These are phyloP conservation scores for Smallanthus sonchifolius DNA, from an alignment of 129 eudicot species.

Conservation along the genomic window DNA sequence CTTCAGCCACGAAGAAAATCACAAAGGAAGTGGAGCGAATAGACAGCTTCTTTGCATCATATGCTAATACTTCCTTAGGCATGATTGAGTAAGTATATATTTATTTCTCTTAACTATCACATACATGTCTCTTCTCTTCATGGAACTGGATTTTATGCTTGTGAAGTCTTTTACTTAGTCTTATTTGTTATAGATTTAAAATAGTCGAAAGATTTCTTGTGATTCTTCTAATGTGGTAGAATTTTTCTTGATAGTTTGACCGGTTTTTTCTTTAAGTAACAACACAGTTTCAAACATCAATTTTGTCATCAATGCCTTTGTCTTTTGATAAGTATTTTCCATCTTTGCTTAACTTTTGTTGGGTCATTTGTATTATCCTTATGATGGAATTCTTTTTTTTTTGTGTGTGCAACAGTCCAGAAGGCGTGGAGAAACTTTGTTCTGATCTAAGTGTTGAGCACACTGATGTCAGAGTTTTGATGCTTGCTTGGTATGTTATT, in stretches of 20 bases:
- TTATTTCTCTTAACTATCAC: not conserved
- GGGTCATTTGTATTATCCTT: not conserved
- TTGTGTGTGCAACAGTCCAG: slow-evolving; percentile 48
- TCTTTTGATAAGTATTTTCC: not conserved
- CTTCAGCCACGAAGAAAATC: slow-evolving; percentile 43
- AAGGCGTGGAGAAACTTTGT: slow-evolving; percentile 79
- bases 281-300: not conserved
- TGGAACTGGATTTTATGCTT: not conserved
- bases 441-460: slow-evolving; percentile 65
- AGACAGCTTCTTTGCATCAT: slow-evolving; percentile 43
- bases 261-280: not conserved
- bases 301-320: not conserved
- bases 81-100: slow-evolving; percentile 60
- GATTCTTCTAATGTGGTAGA: not conserved
- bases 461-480: slow-evolving; percentile 72
- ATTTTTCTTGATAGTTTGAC: not conserved
- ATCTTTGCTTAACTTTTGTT: not conserved
- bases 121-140: too few species aligned
- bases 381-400: not conserved
- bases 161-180: not conserved
- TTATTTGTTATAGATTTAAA: not conserved
- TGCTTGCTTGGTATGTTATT: slow-evolving; percentile 83
- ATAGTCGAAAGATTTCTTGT: not conserved
- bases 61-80: slow-evolving; percentile 47
- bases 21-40: slow-evolving; percentile 44